A percentile compares a stretch with the other conserved stretches of the same genome.
These are phyloP conservation scores for Hanseniaspora lindneri DNA, from an alignment of 805 yeast species.

Conservation along the genomic window DNA sequence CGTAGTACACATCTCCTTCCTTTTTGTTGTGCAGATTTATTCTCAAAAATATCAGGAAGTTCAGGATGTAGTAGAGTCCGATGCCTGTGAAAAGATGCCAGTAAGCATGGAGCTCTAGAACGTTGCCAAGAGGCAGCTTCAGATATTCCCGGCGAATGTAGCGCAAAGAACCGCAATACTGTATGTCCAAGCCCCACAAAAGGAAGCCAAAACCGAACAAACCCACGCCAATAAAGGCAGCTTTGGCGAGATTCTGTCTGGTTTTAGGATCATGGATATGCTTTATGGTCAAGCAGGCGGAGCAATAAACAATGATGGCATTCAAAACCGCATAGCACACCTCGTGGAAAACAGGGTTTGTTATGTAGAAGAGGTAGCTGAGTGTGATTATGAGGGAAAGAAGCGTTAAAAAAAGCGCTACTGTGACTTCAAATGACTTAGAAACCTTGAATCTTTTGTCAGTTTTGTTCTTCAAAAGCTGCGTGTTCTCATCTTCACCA, in stretches of 20 bases:
- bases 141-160: slow-evolving; percentile 53
- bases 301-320: slow-evolving; percentile 53
- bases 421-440: slow-evolving; percentile 36
- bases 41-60: slow-evolving; percentile 65
- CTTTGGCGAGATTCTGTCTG: slow-evolving; percentile 38
- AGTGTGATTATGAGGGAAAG: slow-evolving; percentile 4
- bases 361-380: slow-evolving; percentile 45
- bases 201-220: slow-evolving; percentile 64
- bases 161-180: slow-evolving; percentile 54
- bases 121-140: slow-evolving; percentile 63
- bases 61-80: slow-evolving; percentile 77
- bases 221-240: slow-evolving; percentile 48
- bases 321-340: slow-evolving; percentile 70
- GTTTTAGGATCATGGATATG: slow-evolving; percentile 43
- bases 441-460: not conserved
- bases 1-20: slow-evolving; percentile 10
- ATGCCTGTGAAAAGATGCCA: slow-evolving; percentile 85
- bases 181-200: slow-evolving; percentile 82
- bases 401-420: slow-evolving; percentile 31
- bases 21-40: slow-evolving; percentile 48
- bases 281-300: slow-evolving; percentile 39
- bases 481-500: not conserved
- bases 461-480: not conserved
- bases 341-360: slow-evolving; percentile 84
- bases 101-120: slow-evolving; percentile 93